phyloP scores from a whole-genome alignment of 805 yeast genomes.

The Candida xyloterini region DNA sequence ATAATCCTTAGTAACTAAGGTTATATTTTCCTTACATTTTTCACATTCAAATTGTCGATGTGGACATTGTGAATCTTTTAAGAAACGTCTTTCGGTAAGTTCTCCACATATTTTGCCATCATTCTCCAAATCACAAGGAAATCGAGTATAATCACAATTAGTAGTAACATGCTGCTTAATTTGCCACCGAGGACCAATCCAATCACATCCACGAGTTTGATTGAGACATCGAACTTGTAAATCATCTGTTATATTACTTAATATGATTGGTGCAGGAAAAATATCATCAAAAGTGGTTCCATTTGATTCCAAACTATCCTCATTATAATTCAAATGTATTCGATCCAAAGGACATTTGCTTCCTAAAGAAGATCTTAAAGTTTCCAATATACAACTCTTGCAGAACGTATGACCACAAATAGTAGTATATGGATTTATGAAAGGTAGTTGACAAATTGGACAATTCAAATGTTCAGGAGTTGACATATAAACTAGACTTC shows the following conservation, averaged over 20 bases:
- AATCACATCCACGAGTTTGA: conserved; percentile 49
- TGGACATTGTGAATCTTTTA: conserved; percentile 33
- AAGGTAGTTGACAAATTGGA: conserved; percentile 68
- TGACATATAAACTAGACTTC: conserved; percentile 24
- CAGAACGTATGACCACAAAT: conserved; percentile 71
- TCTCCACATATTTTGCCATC: conserved; percentile 19
- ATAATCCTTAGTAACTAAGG: conserved; percentile 27
- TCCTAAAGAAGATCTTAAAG: conserved; percentile 38
- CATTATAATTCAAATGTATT: conserved; percentile 37
- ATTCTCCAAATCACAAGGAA: conserved; percentile 32
- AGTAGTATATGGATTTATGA: conserved; percentile 59
- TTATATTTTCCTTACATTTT: conserved; percentile 34
- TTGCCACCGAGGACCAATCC: conserved; percentile 59
- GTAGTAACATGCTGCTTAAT: conserved; percentile 46
- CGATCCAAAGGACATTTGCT: conserved; percentile 61
- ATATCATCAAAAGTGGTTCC: conserved; percentile 27
- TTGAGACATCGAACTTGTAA: conserved; percentile 55
- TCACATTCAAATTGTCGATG: conserved; percentile 38
- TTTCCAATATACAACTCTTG: conserved; percentile 48
- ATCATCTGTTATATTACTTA: conserved; percentile 61
- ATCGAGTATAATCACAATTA: conserved; percentile 38
- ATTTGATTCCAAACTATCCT: conserved; percentile 1
- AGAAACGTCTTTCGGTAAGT: conserved; percentile 21
- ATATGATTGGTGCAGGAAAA: conserved; percentile 53
- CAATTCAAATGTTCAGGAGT: conserved; percentile 39